These are phyloP conservation scores for Rutidosis leptorrhynchoides DNA, from an alignment of 129 eudicot species.

Conservation along the genomic window DNA sequence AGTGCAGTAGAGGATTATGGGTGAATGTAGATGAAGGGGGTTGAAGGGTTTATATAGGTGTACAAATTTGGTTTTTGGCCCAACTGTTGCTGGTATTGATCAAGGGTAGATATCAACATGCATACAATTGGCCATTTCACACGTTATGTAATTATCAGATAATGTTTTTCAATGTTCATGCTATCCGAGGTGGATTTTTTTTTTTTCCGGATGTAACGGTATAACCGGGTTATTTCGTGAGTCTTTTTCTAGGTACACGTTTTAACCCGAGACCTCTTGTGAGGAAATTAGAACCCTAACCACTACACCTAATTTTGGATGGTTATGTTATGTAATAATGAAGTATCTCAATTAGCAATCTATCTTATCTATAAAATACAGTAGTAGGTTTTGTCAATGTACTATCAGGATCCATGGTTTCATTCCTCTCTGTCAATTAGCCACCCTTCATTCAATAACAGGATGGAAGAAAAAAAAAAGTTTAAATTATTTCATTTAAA, in stretches of 20 bases:
- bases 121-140: constrained; percentile 12
- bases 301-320: no score
- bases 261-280: no score
- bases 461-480: background rate
- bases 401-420: background rate
- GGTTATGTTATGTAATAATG: constrained; percentile 1
- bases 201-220: no score
- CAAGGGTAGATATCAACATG: constrained; percentile 23
- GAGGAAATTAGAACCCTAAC: no score
- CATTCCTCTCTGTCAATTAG: background rate
- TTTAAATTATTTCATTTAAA: no score
- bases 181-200: no score
- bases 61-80: background rate
- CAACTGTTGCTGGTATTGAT: background rate
- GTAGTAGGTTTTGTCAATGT: background rate
- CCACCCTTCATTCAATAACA: background rate
- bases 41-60: constrained; percentile 24
- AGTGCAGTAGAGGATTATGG: background rate
- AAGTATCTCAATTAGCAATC: background rate
- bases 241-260: no score
- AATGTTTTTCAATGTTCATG: no score
- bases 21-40: constrained; percentile 2
- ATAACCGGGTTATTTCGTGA: no score
- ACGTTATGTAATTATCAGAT: background rate
- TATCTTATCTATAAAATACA: background rate